Evolutionary conservation across 2,329 filamentous ascomycete genomes (phyloP).

Genomic region (Epichloe gansuensis): DNA sequence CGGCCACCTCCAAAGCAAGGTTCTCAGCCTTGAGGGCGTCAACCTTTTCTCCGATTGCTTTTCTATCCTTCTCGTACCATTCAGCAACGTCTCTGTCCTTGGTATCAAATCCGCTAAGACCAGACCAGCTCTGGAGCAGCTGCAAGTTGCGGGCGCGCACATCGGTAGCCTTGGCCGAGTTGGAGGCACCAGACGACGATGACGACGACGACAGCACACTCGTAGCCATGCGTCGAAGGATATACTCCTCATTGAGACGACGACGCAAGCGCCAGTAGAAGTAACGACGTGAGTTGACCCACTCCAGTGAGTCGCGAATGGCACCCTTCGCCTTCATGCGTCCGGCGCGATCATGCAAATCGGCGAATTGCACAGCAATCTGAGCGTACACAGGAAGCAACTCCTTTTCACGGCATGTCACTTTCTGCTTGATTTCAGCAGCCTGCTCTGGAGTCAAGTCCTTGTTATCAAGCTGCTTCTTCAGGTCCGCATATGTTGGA

Average conservation of each 20-base stretch:
- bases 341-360: constrained; percentile 90
- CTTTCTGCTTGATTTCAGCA: constrained; percentile 68
- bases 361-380: constrained; percentile 92
- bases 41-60: constrained; percentile 70
- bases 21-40: constrained; percentile 70
- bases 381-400: constrained; percentile 88
- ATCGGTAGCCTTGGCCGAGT: constrained; percentile 31
- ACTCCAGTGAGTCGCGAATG: constrained; percentile 72
- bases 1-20: constrained; percentile 34
- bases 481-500: constrained; percentile 67
- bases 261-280: constrained; percentile 99
- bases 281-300: constrained; percentile 85
- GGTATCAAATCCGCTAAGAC: constrained; percentile 60
- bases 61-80: constrained; percentile 95
- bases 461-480: constrained; percentile 55
- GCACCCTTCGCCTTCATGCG: constrained; percentile 97
- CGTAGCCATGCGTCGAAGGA: constrained; percentile 73
- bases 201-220: constrained; percentile 19
- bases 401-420: constrained; percentile 73
- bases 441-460: constrained; percentile 61
- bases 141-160: constrained; percentile 55
- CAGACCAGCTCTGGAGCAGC: constrained; percentile 72
- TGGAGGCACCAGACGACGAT: constrained; percentile 17
- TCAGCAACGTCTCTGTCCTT: constrained; percentile 74
- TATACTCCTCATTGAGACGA: constrained; percentile 92